Evolutionary conservation across 345 rosid species (phyloP), one percentile per base, ranked within the genome.

Genomic region (Eucalyptus albens): DNA sequence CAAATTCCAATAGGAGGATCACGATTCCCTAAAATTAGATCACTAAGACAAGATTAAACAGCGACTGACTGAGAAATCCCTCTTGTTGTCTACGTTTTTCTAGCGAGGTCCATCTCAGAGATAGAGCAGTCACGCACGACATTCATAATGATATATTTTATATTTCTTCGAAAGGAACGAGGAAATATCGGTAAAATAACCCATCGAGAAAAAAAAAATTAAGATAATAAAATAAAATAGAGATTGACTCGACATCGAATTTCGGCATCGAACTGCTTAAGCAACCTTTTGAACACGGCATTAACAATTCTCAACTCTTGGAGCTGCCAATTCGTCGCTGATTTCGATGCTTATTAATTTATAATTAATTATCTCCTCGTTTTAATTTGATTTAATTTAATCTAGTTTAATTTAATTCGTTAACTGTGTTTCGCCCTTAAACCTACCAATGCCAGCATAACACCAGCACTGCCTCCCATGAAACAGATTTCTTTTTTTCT

Each of bases 51-150:
- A 72, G 27, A 77, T 37, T 3, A 77, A 37, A 15, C 16, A 37
- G 1, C 15, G 15, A 10, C 3, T 6, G 47, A 10, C 9, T 2
- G 47, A 40, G 29, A 21, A 9, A 9, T 21, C 26, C 1, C 15
- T 77, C 27, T 77, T 1, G 9, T 77, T 40, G 2, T 40, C 47
- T 40, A 21, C 47, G 29, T 77, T 77, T 1, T 16, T 40, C 85
- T 9, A 37, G 24, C 15, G 83, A 72, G 6, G 45, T 72, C 45
- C 45, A 19, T 9, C 45, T 72, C 1, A 15, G 44, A 33, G 44
- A 19, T 3, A 5, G 11, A 19, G 45, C 12, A 37, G 45, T 11
- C 83, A 1, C 15, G 26, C 83, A 3, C 4, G 83, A 17, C 45
- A 37, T 72, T 72, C 45, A 17, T 37, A 37, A 15, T 37, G 8